Evolutionary conservation across 257 asterid species (phyloP), one percentile per base, ranked within the genome.

Genomic region (Ehretia macrophylla): DNA sequence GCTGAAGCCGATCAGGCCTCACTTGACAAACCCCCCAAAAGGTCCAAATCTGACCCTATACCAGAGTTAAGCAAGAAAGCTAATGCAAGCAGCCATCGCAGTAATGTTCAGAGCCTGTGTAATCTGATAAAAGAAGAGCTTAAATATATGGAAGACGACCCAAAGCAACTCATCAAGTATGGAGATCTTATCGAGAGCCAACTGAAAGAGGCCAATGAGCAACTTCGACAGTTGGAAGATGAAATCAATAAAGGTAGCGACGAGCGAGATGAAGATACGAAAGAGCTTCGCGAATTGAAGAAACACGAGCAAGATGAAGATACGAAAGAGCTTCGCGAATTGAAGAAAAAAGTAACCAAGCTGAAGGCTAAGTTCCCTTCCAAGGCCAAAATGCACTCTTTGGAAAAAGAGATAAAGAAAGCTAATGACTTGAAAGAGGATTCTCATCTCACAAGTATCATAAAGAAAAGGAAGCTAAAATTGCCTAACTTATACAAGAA

Each of bases 301-400:
- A 52, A 12, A 52, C 38, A n/a, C 16, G 57, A 49, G 9, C 23
- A 52, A 9, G 17, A 52, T 52, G 10, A 21, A 4, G 27, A 18
- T 6, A 3, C 8, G 38, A 32, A 52, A 20, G 57, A 52, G 38
- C 57, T 52, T 52, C 35, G 20, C 5, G 17, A 52, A 11, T 52
- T 52, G 10, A 52, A 21, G 57, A 52, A 12, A 52, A 52, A 17
- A 32, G 57, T 52, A 37, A 52, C 57, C 35, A 52, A 52, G 38
- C 38, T 52, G 18, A 52, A 52, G 57, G 57, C 38, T 20, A 52
- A 52, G 57, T 52, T 52, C 32, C 57, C 57, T 52, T 11, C 57
- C 57, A 52, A 52, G 18, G 57, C n/a, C 14, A 52, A 52, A 52
- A 21, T 52, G 1, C 57, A 22, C 57, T 3, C 10, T 17, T 4